phyloP scores from a whole-genome alignment of 2,329 filamentous ascomycete genomes.

The Colletotrichum sp. region DNA sequence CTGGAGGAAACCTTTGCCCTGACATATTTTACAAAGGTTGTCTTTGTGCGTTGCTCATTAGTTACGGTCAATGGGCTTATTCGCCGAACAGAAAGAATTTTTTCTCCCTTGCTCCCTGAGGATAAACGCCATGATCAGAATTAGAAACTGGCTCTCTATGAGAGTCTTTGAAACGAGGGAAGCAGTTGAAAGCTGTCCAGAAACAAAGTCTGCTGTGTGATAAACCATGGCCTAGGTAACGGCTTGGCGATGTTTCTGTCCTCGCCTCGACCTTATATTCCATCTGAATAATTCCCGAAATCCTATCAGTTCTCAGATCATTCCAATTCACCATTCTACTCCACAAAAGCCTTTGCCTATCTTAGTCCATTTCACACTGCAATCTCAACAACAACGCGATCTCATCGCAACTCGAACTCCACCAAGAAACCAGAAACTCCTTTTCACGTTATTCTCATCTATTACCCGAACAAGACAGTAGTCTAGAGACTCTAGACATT shows the following conservation, averaged over 20 bases:
- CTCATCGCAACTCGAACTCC: accelerated
- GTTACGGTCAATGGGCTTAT: not conserved
- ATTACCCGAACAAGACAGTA: not conserved
- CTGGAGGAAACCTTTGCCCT: accelerated
- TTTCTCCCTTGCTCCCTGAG: not conserved
- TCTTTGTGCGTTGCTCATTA: not conserved
- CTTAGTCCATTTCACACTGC: not conserved
- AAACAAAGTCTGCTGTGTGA: not conserved
- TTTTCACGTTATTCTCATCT: not conserved
- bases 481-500: not conserved
- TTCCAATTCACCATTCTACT: not conserved
- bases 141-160: not conserved
- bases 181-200: not conserved
- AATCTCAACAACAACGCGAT: accelerated
- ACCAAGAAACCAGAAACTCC: accelerated
- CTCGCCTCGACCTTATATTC: not conserved
- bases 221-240: not conserved
- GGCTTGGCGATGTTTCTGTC: not conserved
- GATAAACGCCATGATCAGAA: accelerated
- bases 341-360: accelerated
- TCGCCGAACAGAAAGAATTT: accelerated
- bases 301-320: not conserved
- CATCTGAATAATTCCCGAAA: not conserved
- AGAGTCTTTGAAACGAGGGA: not conserved
- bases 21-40: not conserved